Evolutionary conservation across 495 filamentous ascomycete species (phyloP).

Genomic region (Penicillium odoratum): DNA sequence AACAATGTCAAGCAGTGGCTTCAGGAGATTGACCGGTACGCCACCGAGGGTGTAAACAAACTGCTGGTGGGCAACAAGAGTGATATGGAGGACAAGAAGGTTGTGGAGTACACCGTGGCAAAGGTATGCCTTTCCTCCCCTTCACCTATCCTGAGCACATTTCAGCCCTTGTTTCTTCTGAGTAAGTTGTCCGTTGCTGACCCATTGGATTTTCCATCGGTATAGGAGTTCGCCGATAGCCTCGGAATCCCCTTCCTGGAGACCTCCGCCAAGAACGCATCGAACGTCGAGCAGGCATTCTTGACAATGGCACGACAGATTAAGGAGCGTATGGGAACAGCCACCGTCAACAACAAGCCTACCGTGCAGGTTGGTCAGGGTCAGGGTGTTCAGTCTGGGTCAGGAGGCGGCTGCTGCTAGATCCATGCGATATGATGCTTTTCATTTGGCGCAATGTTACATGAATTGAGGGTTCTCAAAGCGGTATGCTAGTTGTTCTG

Average conservation of each 20-base stretch:
- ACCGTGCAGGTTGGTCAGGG: conserved; percentile 93
- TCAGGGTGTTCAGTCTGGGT: conserved; percentile 89
- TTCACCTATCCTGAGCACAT: not conserved
- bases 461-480: conserved; percentile 26
- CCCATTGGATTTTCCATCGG: conserved; percentile 2
- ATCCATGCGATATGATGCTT: conserved; percentile 34
- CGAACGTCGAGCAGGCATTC: conserved; percentile 99
- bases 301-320: conserved; percentile 99
- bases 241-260: conserved; percentile 99
- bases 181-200: conserved; percentile 15
- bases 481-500: conserved; percentile 22
- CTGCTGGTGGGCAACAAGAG: conserved; percentile 99
- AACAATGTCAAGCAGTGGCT: conserved; percentile 99
- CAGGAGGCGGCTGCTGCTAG: conserved; percentile 93
- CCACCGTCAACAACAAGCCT: conserved; percentile 96
- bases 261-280: conserved; percentile 98
- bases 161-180: not conserved
- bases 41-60: conserved; percentile 99
- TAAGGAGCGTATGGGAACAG: conserved; percentile 99
- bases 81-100: conserved; percentile 99
- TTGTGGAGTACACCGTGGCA: conserved; percentile 98
- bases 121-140: conserved; percentile 63
- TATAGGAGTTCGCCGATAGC: conserved; percentile 96
- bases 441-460: conserved; percentile 34
- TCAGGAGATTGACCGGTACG: conserved; percentile 98